These are phyloP conservation scores for Takakia lepidozioides DNA, from an alignment of 225 moss, liverwort and hornwort genomes.

Conservation along the genomic window DNA sequence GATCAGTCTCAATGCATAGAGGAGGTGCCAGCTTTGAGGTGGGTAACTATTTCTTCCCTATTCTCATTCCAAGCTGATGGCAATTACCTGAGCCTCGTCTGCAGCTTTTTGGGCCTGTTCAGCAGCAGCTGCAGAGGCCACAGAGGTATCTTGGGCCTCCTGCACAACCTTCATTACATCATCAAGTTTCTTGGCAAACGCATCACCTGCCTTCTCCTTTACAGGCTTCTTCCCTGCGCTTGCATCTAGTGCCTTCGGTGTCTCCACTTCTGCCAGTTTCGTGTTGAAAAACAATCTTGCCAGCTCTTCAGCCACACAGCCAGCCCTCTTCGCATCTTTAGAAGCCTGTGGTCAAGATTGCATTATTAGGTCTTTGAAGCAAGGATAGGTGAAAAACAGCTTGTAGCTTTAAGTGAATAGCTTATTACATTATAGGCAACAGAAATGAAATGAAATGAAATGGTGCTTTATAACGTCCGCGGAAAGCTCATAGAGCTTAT, in stretches of 20 bases:
- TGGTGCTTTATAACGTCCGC: too few species aligned
- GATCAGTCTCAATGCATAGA: too few species aligned
- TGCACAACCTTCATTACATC: slow-evolving; percentile 42
- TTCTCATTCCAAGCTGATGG: too few species aligned
- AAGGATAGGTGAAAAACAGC: too few species aligned
- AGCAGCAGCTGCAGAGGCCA: slow-evolving; percentile 20
- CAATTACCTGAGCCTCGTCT: slow-evolving; percentile 36
- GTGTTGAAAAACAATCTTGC: slow-evolving; percentile 45
- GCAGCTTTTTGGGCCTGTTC: slow-evolving; percentile 53
- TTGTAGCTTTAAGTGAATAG: too few species aligned
- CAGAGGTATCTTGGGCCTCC: slow-evolving; percentile 28
- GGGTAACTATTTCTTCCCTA: too few species aligned
- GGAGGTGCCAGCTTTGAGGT: too few species aligned
- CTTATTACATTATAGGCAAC: too few species aligned
- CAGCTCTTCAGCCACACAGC: slow-evolving; percentile 35
- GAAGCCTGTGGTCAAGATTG: slow-evolving; percentile 22
- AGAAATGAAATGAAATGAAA: too few species aligned
- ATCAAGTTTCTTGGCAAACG: slow-evolving; percentile 13
- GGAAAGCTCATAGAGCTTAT: too few species aligned
- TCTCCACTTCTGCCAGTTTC: slow-evolving; percentile 58
- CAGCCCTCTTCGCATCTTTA: slow-evolving; percentile 23
- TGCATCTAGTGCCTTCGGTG: slow-evolving; percentile 5
- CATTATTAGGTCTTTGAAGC: too few species aligned
- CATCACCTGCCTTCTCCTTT: slow-evolving; percentile 23
- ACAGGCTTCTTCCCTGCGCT: slow-evolving; percentile 22